phyloP scores from a whole-genome alignment of 1,284 basidiomycete species.

The Ceratobasidium sp. region DNA sequence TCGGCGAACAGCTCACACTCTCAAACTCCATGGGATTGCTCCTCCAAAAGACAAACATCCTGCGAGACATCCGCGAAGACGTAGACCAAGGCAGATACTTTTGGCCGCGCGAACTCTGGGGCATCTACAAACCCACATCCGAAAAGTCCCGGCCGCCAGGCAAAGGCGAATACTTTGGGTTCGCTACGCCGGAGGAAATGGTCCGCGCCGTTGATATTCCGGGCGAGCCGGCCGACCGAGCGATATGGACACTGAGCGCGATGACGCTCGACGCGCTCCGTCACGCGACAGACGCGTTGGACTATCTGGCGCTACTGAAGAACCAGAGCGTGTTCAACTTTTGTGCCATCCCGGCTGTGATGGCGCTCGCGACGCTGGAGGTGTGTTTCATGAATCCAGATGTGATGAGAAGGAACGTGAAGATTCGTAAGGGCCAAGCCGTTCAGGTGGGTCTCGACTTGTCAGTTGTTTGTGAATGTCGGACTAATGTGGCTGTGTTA shows the following conservation, averaged over 20 bases:
- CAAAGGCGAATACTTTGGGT: conserved; percentile 67
- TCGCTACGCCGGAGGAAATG: conserved; percentile 74
- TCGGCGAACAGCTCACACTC: conserved; percentile 86
- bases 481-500: not conserved
- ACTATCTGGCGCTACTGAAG: conserved; percentile 89
- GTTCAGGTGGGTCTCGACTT: conserved; percentile 70
- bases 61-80: conserved; percentile 96
- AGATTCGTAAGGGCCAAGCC: conserved; percentile 94
- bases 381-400: conserved; percentile 92
- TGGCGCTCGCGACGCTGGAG: conserved; percentile 96
- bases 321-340: conserved; percentile 98
- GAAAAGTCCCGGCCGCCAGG: conserved; percentile 36
- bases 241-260: conserved; percentile 83
- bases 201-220: conserved; percentile 58
- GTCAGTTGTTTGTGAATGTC: not conserved
- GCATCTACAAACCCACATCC: conserved; percentile 54
- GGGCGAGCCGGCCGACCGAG: conserved; percentile 68
- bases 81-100: conserved; percentile 88
- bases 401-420: conserved; percentile 93
- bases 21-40: conserved; percentile 98
- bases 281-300: conserved; percentile 87
- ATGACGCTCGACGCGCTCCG: conserved; percentile 93
- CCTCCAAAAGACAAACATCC: conserved; percentile 98
- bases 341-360: conserved; percentile 93
- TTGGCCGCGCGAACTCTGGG: conserved; percentile 97